Evolutionary conservation across 169 alveolate genomes (phyloP).

Genomic region (Neospora caninum): DNA sequence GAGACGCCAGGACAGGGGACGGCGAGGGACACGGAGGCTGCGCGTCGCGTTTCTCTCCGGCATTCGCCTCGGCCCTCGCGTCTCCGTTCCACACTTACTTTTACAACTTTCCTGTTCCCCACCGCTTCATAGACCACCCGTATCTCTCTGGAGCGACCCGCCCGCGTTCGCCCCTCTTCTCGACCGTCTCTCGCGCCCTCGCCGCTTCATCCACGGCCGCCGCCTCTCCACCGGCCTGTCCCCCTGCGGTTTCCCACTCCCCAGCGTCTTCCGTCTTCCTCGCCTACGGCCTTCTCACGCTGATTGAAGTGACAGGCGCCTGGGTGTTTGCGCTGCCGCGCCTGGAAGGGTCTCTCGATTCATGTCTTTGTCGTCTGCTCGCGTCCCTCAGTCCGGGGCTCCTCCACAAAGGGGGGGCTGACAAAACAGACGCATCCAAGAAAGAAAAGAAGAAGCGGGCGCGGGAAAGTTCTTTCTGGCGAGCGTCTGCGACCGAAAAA

Average conservation of each 20-base stretch:
- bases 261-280: neutral
- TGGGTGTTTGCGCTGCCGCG: conserved; percentile 3
- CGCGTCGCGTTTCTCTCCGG: neutral
- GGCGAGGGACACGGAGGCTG: neutral
- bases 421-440: too few species aligned
- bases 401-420: neutral
- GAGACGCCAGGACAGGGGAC: neutral
- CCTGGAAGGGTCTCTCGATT: neutral
- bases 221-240: neutral
- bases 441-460: neutral
- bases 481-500: neutral
- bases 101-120: neutral
- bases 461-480: neutral
- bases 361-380: neutral
- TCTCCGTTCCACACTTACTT: neutral
- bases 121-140: neutral
- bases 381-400: neutral
- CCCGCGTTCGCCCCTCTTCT: neutral
- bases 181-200: neutral
- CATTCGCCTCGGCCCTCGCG: neutral
- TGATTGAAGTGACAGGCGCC: neutral
- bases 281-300: neutral
- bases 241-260: neutral
- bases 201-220: neutral
- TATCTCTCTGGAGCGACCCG: neutral